A percentile compares a stretch with the other conserved stretches of the same genome.
These are phyloP conservation scores for Fusarium sp. DNA, from an alignment of 2,329 filamentous ascomycete species.

Conservation along the genomic window DNA sequence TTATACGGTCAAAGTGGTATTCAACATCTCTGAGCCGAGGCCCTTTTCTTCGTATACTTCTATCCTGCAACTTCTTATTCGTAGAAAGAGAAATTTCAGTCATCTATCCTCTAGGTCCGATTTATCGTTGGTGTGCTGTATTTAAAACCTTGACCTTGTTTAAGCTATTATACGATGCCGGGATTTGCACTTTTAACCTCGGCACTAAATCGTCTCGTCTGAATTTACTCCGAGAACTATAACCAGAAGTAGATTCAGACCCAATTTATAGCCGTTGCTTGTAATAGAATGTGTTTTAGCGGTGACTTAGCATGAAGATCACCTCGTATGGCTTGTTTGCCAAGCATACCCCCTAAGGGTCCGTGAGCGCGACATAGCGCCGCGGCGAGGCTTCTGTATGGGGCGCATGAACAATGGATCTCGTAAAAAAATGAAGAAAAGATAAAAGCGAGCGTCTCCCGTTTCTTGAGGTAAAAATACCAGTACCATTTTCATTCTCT, in stretches of 20 bases:
- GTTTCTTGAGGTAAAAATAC: not conserved
- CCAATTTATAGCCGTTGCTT: fast-evolving
- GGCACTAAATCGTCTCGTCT: not conserved
- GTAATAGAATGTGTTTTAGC: not conserved
- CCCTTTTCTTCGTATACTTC: fast-evolving
- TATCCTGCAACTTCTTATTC: not conserved
- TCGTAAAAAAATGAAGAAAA: fast-evolving
- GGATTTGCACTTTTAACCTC: not conserved
- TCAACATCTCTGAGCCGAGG: not conserved
- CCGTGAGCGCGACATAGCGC: not conserved
- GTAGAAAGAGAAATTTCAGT: fast-evolving
- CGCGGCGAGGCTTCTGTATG: not conserved
- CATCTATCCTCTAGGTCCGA: not conserved
- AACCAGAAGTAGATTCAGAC: not conserved
- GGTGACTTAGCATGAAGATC: not conserved
- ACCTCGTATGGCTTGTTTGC: not conserved
- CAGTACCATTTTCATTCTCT: fast-evolving
- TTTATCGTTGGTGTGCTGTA: fast-evolving
- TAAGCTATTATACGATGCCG: fast-evolving
- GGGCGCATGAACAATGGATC: not conserved
- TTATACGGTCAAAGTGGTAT: fast-evolving
- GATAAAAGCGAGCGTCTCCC: fast-evolving
- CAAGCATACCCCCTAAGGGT: not conserved
- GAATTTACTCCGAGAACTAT: fast-evolving
- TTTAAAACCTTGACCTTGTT: no score